A percentile compares a stretch with the other conserved stretches of the same genome.
Evolutionary conservation across 768 basidiomycete genomes (phyloP).

Genomic region (Suillus tomentosus): DNA sequence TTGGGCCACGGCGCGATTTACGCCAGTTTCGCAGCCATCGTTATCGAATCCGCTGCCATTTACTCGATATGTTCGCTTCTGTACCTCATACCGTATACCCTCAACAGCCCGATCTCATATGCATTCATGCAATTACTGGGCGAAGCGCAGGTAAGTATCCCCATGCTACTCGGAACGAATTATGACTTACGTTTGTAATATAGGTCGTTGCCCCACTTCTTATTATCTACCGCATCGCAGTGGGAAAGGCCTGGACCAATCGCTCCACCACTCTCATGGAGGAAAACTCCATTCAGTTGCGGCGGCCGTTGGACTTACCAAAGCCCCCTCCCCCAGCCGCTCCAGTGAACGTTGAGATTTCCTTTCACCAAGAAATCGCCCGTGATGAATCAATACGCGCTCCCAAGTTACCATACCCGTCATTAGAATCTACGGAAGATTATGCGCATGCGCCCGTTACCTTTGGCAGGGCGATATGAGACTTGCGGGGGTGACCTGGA

Average conservation of each 20-base stretch:
- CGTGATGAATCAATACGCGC: background rate
- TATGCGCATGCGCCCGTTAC: no score
- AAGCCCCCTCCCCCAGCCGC: background rate
- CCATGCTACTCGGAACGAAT: background rate
- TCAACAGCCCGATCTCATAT: slow-evolving; percentile 26
- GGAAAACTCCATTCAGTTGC: slow-evolving; percentile 16
- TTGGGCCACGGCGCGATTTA: slow-evolving; percentile 29
- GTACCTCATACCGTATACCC: slow-evolving; percentile 32
- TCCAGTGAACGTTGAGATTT: slow-evolving; percentile 2
- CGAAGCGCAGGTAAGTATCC: slow-evolving; percentile 27
- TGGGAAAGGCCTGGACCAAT: slow-evolving; percentile 45
- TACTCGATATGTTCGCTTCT: slow-evolving; percentile 35
- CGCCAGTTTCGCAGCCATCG: slow-evolving; percentile 35
- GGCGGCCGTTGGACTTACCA: slow-evolving; percentile 11
- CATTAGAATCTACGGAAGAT: background rate
- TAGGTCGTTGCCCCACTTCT: slow-evolving; percentile 50
- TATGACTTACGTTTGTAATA: background rate
- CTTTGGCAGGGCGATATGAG: background rate
- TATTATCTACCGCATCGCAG: slow-evolving; percentile 49
- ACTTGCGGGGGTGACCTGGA: background rate
- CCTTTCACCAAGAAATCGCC: background rate
- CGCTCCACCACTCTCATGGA: slow-evolving; percentile 18
- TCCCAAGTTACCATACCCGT: background rate
- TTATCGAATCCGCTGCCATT: slow-evolving; percentile 37
- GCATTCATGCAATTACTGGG: slow-evolving; percentile 35